Base-by-base conservation (phyloP, 768 basidiomycete genomes). In the Boletus subparvulus region DNA sequence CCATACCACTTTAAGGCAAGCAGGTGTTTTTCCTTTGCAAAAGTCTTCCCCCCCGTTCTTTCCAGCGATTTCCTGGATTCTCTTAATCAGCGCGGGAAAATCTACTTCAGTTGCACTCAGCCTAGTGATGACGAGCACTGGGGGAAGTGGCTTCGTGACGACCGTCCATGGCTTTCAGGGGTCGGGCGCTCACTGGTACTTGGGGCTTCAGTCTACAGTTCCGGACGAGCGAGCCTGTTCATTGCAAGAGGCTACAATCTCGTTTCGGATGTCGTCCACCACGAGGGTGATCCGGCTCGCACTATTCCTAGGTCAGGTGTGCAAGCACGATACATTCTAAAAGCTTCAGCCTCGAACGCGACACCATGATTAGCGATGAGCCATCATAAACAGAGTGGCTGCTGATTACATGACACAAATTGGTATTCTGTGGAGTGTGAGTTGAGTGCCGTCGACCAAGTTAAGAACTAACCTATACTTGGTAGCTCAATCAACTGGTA, bases 1-100 rank as follows among this genome's bases (percentile, higher is more conserved):
- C 78, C 79, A 65, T 83, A 83, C 78, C 33, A 13, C 79, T 75
- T 78, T 42, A 81, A 70, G 6, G 75, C 62, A 6, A 79, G 71
- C 16, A 83, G 58, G 63, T 79, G 77, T 19, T 74, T 74, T 3
- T 65, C 54, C 28, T 80, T 69, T 36, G 69, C 61, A 39, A 62
- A 49, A 1, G 68, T 74, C 12, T 42, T 62, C 0, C 74, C 77
- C 6, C 74, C 73, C 6, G 72, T 51, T 17, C 52, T 57, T 11
- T 28, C 50, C 57, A 16, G 78, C 78, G 17, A 70, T 58, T 39
- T 70, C 60, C 48, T 69, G 63, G 10, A 81, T 60, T 49, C 61
- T 70, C 4, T 44, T 56, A 6, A 82, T 53, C 4, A 83, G 62
- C 10, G 28, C 61, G 5, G 56, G 59, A 40, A 83, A 76, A 3